Evolutionary conservation across 176 grass and related monocot genomes (phyloP).

Genomic region (Oryza glaberrima): DNA sequence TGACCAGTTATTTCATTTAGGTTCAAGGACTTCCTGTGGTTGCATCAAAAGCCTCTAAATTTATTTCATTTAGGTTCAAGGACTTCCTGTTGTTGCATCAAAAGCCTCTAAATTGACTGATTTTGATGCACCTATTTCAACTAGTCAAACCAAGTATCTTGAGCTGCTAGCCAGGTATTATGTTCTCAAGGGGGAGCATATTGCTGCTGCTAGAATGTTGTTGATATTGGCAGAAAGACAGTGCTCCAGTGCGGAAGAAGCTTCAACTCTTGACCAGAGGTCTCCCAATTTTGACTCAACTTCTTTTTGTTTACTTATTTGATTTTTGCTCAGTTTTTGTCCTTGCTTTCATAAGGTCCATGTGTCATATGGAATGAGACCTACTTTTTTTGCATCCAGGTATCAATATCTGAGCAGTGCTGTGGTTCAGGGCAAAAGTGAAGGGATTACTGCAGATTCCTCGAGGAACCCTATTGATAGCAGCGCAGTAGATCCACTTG

Average conservation of each 20-base stretch:
- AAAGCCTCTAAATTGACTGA: constrained; percentile 46
- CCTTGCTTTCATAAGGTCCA: constrained; percentile 25
- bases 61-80: constrained; percentile 42
- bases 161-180: constrained; percentile 85
- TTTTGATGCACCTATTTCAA: constrained; percentile 53
- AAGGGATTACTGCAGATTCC: constrained; percentile 52
- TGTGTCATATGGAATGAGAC: constrained; percentile 23
- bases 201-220: constrained; percentile 78
- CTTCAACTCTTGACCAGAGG: constrained; percentile 78
- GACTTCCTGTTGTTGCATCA: constrained; percentile 46
- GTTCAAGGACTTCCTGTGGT: constrained; percentile 50
- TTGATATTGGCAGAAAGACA: constrained; percentile 88
- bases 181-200: constrained; percentile 88
- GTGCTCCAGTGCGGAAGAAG: constrained; percentile 67
- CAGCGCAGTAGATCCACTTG: constrained; percentile 84
- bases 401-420: constrained; percentile 89
- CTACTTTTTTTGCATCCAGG: constrained; percentile 60
- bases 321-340: constrained; percentile 26
- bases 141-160: constrained; percentile 74
- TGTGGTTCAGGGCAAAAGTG: constrained; percentile 84
- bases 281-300: not conserved
- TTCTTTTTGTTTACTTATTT: too few species aligned
- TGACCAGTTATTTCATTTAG: constrained; percentile 39
- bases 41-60: constrained; percentile 30
- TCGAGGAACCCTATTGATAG: constrained; percentile 72